Percentiles rank a stretch among this genome's conserved stretches.
Evolutionary conservation across 2,329 filamentous ascomycete species (phyloP).

Genomic region (Exutisphaerella laricina): DNA sequence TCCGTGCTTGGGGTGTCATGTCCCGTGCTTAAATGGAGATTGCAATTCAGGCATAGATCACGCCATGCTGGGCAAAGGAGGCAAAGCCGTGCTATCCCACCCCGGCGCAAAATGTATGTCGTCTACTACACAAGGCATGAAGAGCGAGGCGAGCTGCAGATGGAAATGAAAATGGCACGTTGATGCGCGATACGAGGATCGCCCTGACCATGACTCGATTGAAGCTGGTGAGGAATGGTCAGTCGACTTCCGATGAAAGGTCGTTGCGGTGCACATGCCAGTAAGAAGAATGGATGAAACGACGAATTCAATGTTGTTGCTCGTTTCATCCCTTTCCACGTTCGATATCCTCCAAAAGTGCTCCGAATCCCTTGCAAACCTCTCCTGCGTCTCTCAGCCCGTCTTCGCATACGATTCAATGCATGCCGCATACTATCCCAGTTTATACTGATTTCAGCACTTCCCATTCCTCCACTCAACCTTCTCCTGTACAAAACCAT

Average conservation of each 20-base stretch:
- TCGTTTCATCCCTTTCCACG: too few relatives aligned
- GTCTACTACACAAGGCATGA: too few relatives aligned
- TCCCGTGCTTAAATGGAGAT: slow-evolving; percentile 56
- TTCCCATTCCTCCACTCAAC: too few relatives aligned
- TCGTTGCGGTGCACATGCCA: slow-evolving; percentile 24
- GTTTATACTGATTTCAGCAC: too few relatives aligned
- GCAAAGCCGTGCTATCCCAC: background rate
- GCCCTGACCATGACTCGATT: slow-evolving; percentile 22
- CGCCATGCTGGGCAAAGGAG: slow-evolving; percentile 6
- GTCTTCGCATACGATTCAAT: too few relatives aligned
- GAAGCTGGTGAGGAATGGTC: slow-evolving; percentile 17
- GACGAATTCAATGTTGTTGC: too few relatives aligned
- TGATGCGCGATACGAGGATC: slow-evolving; percentile 37
- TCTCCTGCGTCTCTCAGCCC: too few relatives aligned
- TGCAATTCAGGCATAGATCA: slow-evolving; percentile 6
- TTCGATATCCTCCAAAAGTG: too few relatives aligned
- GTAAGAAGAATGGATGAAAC: slow-evolving; percentile 1
- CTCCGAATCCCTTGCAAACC: too few relatives aligned
- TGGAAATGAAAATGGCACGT: slow-evolving; percentile 26
- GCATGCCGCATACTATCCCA: too few relatives aligned
- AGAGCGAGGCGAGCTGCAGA: too few relatives aligned
- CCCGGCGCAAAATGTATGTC: background rate
- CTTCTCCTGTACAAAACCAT: too few relatives aligned
- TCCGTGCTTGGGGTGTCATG: slow-evolving; percentile 97
- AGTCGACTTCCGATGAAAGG: slow-evolving; percentile 34